Evolutionary conservation across 495 filamentous ascomycete species (phyloP).

Genomic region (Penicillium paxilli): DNA sequence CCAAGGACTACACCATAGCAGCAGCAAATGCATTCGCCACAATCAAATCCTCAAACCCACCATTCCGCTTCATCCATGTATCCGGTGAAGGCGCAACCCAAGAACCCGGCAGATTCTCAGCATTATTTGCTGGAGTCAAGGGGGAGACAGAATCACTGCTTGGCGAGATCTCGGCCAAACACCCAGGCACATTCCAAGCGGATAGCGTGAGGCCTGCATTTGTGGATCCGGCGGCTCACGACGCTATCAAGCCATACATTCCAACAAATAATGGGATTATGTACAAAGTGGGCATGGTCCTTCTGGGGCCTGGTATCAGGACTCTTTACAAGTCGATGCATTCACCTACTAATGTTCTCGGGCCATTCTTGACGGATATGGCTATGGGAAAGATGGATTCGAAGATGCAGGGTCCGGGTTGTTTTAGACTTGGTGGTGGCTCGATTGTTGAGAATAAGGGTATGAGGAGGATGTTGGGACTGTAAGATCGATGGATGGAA

Average conservation of each 20-base stretch:
- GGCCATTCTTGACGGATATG: slow-evolving; percentile 52
- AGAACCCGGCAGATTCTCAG: slow-evolving; percentile 49
- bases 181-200: slow-evolving; percentile 43
- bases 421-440: slow-evolving; percentile 22
- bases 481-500: not conserved
- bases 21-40: slow-evolving; percentile 61
- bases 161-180: slow-evolving; percentile 40
- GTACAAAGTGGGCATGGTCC: not conserved
- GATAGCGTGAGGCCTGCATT: slow-evolving; percentile 53
- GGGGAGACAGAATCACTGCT: slow-evolving; percentile 61
- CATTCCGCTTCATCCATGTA: slow-evolving; percentile 69
- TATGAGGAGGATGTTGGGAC: slow-evolving; percentile 16
- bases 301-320: slow-evolving; percentile 8
- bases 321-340: slow-evolving; percentile 11
- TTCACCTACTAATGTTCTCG: slow-evolving; percentile 40
- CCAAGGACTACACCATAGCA: slow-evolving; percentile 60
- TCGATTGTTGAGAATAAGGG: slow-evolving; percentile 15
- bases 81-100: slow-evolving; percentile 58
- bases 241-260: slow-evolving; percentile 49
- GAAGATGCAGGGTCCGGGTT: slow-evolving; percentile 40
- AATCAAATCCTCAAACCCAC: slow-evolving; percentile 33
- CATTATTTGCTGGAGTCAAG: slow-evolving; percentile 61
- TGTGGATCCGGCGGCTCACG: slow-evolving; percentile 49
- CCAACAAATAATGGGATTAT: not conserved
- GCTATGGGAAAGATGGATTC: slow-evolving; percentile 56